Base-by-base conservation (phyloP, 2,329 filamentous ascomycete genomes). In the Leptographium wingfieldii region DNA sequence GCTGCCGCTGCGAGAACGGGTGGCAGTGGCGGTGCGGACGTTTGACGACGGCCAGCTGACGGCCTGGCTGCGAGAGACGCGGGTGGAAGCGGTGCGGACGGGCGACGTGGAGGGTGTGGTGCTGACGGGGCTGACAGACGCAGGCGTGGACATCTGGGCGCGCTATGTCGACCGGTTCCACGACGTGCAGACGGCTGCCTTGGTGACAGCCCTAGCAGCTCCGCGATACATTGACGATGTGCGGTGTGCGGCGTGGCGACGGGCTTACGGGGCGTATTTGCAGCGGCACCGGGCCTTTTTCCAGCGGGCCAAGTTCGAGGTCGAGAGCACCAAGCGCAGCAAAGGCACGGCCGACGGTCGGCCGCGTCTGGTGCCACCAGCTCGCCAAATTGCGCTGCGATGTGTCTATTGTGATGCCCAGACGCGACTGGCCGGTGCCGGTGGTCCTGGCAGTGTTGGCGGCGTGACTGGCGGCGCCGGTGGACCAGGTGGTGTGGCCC, bases 21-120 rank as follows among this genome's bases (percentile, higher is more conserved):
- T 87, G 25, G 87, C 84, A 60, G 81, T 92, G 33, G 90, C 88
- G 1, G 76, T 92, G 38, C 78, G 83, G 59, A 82, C 85, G 70
- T 80, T 88, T 57, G 73, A 77, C 52, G 85, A 88, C 65, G 76
- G 79, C 6, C 76, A 81, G 65, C 77, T 88, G 51, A 81, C 81
- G 1, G 76, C 76, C 55, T 92, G 90, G 80, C 81, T 95, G 33
- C 75, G 81, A 33, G 79, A 84, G 31, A 80, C 88, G 64, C 83
- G 86, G 14, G 73, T 77, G 4, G 77, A 80, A 49, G 82, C 84
- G 19, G 80, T 85, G 56, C 73, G 76, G 14, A 80, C 81, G 3
- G 89, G 89, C 55, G 85, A 92, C 66, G 81, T 92, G 56, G 87
- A 91, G 70, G 89, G 85, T 38, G 82, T 94, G 49, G 81, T 91